Evolutionary conservation across 2,329 filamentous ascomycete species (phyloP), one percentile per base, ranked within the genome.

Genomic region (Fusarium abutilonis): DNA sequence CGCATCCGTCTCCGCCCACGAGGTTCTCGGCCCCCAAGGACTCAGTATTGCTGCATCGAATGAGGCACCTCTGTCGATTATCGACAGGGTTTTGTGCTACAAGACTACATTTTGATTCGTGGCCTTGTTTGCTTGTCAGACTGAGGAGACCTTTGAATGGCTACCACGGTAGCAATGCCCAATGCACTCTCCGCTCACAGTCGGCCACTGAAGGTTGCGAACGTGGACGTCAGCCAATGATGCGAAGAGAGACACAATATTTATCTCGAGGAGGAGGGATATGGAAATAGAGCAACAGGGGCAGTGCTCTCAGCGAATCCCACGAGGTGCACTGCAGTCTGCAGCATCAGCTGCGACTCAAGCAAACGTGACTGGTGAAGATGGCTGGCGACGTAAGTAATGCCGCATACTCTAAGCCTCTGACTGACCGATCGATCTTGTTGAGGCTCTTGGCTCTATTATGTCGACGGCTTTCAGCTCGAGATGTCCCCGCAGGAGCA

Each of bases 1-100:
- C 21, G 19, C 19, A 4, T 19, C 8, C 52, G 34, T 38, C 56
- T 64, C 55, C 36, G 23, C 43, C 14, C 47, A 46, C 38, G 40
- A 62, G 40, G 56, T 62, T 63, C 51, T 64, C 61, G 57, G 48
- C 61, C 66, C 64, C 59, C 66, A 68, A 65, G 54, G 49, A 42
- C 48, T 55, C 63, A 49, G 58, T 43, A 45, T 38, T 56, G 23
- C 50, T 52, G 43, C 48, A 47, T 52, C 58, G 49, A 50, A 49
- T 55, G 52, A 65, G 43, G 52, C 48, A 43, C 42, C 55, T 48
- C 28, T 51, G 49, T 54, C 57, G 32, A 56, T 49, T 56, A 26
- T 53, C 23, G 54, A 53, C 63, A 55, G 56, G 54, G 43, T 51
- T 64, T 35, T 46, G 46, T 32, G 40, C 19, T 31, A n/a, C 44